Evolutionary conservation across 352 stramenopile species (phyloP), one percentile per base, ranked within the genome.

Genomic region (Phytophthora pini): DNA sequence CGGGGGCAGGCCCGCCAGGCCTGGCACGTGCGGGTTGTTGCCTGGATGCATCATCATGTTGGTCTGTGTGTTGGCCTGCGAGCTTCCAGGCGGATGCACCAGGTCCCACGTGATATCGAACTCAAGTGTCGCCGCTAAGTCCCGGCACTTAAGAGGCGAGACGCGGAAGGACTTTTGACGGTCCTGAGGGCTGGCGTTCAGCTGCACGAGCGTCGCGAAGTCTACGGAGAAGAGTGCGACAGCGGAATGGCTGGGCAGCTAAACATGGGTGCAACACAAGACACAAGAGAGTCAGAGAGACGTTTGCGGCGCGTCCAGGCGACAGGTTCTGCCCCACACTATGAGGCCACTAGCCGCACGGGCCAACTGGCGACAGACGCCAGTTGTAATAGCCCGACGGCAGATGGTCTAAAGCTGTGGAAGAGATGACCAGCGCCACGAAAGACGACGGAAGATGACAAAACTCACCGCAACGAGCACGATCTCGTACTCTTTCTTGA

Each of bases 401-500:
- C 59, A 67, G 43, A 67, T 56, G 59, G 41, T 24, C 50, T 32
- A 17, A 12, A 4, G 13, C n/a, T 22, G 36, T 43, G 46, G 61
- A 53, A 63, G 52, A 62, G 60, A 36, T 36, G 31, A 13, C 31
- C 31, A 36, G 31, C 38, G 38, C 38, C 38, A 17, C 38, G 15
- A 22, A 20, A 43, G 52, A 51, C 34, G 41, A 27, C n/a, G 50
- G 13, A 17, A 49, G 4, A 34, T 22, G 48, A 3, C 48, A 55
- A 50, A 34, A 80, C 78, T 44, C 61, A 88, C 79, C 65, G 84
- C 84, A 0, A 93, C 84, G 44, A 93, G 79, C 61, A 93, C 80
- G 61, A 93, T 76, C 53, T 93, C 84, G 76, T 93, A 93, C 39
- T 93, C 84, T 40, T 93, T 93, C 61, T 79, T 79, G n/a, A 88